Evolutionary conservation across 225 moss, liverwort and hornwort genomes (phyloP).

Genomic region (Marchantia paleacea): DNA sequence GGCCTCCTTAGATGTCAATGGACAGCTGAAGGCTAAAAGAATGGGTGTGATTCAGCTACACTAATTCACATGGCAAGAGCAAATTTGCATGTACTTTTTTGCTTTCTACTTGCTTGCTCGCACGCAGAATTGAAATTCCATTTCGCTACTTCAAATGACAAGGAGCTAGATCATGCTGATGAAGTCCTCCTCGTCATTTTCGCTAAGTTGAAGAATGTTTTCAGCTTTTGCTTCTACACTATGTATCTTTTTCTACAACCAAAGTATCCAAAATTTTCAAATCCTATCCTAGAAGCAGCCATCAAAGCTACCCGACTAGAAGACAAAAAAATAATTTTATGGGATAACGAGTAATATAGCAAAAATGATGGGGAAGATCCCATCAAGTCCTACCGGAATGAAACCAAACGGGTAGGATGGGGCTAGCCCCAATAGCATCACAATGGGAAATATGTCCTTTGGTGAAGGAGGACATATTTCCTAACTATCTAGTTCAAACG

Average conservation of each 20-base stretch:
- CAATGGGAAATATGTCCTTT: too few species aligned
- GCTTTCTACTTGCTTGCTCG: not conserved
- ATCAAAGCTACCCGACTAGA: too few species aligned
- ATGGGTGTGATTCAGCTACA: not conserved
- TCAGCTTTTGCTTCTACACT: not conserved
- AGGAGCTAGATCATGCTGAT: not conserved
- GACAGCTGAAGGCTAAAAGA: not conserved
- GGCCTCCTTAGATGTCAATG: not conserved
- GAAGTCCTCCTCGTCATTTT: not conserved
- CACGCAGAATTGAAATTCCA: not conserved
- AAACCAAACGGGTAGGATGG: too few species aligned
- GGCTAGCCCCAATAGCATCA: too few species aligned
- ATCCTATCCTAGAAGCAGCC: not conserved
- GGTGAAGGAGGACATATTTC: too few species aligned
- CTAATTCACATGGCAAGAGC: not conserved
- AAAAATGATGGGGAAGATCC: too few species aligned
- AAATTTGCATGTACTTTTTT: not conserved
- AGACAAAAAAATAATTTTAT: too few species aligned
- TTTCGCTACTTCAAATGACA: not conserved
- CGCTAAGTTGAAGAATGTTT: not conserved
- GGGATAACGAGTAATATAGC: too few species aligned
- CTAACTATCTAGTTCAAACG: too few species aligned
- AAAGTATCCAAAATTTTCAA: not conserved
- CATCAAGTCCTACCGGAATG: too few species aligned
- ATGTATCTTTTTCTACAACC: not conserved